These are phyloP conservation scores for Triticum turgidum DNA, from an alignment of 176 grass and related monocot species.

Conservation along the genomic window DNA sequence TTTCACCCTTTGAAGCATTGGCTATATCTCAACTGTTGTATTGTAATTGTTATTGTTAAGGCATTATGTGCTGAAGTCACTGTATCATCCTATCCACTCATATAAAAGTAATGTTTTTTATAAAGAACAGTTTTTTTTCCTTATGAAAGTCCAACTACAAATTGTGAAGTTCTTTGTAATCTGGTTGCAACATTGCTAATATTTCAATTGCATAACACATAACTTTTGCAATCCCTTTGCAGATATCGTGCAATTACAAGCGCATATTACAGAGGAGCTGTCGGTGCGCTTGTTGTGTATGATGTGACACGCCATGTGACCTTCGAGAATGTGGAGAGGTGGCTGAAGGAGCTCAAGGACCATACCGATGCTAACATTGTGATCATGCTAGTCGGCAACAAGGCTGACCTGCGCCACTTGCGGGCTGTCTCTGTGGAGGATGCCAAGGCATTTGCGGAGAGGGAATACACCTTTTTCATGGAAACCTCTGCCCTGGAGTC, in stretches of 20 bases:
- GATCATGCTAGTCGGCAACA: slow-evolving; percentile 58
- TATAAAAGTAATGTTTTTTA: not conserved
- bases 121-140: not conserved
- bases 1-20: not conserved
- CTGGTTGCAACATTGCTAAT: not conserved
- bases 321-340: slow-evolving; percentile 49
- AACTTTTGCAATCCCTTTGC: not conserved
- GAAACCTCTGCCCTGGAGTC: slow-evolving; percentile 47
- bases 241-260: too few relatives aligned
- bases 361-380: slow-evolving; percentile 43
- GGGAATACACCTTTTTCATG: slow-evolving; percentile 34
- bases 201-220: not conserved
- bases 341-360: slow-evolving; percentile 49
- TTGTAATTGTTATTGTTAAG: not conserved
- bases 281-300: slow-evolving; percentile 45
- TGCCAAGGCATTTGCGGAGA: slow-evolving; percentile 43
- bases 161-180: not conserved
- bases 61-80: not conserved
- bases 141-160: not conserved
- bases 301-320: slow-evolving; percentile 39
- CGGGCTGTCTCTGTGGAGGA: slow-evolving; percentile 44
- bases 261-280: too few relatives aligned
- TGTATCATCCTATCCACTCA: not conserved
- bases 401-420: slow-evolving; percentile 46
- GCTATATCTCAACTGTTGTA: not conserved